Evolutionary conservation across 371 early-diverging fungal genomes (phyloP), one percentile per base, ranked within the genome.

Genomic region (Mortierella sp.): DNA sequence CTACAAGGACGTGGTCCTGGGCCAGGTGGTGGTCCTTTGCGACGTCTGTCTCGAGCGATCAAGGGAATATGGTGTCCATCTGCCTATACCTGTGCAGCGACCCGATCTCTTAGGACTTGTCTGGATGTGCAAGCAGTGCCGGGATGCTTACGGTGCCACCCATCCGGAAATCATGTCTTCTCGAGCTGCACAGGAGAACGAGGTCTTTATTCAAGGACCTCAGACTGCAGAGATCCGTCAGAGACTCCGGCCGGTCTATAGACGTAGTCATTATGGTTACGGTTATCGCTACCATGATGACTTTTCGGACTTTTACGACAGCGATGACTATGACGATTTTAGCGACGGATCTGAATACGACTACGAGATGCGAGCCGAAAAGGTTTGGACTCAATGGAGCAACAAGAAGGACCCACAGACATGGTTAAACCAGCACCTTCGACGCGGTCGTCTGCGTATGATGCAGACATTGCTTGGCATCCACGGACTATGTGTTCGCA

Each of bases 31-130:
- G 21, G 46, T 17, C 21, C 8, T 44, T 7, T 44, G 46, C 23
- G 46, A 44, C 23, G 21, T 44, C 46, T 44, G 46, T 44, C 46
- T 44, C 21, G n/a, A 17, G 15, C n/a, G 23, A 44, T 44, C 46
- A 17, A 23, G 8, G n/a, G 46, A 23, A 1, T 44, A 19, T 23
- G 21, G 23, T 19, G n/a, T 19, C 8, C n/a, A 23, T 2, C 23
- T 19, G 8, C 46, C 46, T 44, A 11, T 44, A 1, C 23, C 23
- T 8, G 46, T 44, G 21, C 23, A 44, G 8, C 8, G 46, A 19
- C 46, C n/a, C 7, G 46, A 44, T n/a, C 2, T 17, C 17, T 19
- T 44, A 8, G 46, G 46, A 0, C n/a, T 19, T 15, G n/a, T 23
- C 15, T 44, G 46, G 46, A 44, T 44, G 46, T 44, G 46, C 4